Evolutionary conservation across 257 asterid genomes (phyloP).

Genomic region (Solanum virginianum): DNA sequence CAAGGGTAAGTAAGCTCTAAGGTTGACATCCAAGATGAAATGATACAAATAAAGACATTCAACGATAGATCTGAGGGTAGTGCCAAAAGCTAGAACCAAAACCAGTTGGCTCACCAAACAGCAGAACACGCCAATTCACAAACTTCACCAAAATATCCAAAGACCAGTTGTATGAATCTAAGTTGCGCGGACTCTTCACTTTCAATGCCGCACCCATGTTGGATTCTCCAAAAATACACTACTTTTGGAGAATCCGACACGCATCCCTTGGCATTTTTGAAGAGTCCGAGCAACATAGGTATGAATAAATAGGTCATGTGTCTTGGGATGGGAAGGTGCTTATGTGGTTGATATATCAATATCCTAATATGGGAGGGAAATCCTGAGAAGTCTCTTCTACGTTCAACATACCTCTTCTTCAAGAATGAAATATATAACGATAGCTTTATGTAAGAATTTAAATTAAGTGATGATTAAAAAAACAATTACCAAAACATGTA

Average conservation of each 20-base stretch:
- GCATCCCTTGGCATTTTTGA: no score
- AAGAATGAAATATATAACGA: not conserved
- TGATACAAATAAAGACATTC: not conserved
- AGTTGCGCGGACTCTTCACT: no score
- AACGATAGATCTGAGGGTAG: not conserved
- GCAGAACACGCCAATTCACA: not conserved
- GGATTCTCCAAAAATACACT: no score
- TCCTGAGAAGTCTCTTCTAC: not conserved
- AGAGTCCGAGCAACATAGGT: no score
- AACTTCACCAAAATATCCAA: not conserved
- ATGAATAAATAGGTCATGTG: not conserved
- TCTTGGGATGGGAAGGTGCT: not conserved
- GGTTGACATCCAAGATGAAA: not conserved
- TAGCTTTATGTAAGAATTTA: not conserved
- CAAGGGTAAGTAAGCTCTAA: not conserved
- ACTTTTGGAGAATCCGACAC: no score
- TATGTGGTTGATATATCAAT: not conserved
- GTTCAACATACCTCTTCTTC: conserved; percentile 1
- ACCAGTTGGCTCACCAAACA: not conserved
- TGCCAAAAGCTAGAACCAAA: not conserved
- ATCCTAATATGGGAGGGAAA: not conserved
- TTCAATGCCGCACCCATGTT: no score
- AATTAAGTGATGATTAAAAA: not conserved
- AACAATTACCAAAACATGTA: not conserved
- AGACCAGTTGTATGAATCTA: not conserved